phyloP scores from a whole-genome alignment of 1,284 basidiomycete species.

The Leucoagaricus sp. region DNA sequence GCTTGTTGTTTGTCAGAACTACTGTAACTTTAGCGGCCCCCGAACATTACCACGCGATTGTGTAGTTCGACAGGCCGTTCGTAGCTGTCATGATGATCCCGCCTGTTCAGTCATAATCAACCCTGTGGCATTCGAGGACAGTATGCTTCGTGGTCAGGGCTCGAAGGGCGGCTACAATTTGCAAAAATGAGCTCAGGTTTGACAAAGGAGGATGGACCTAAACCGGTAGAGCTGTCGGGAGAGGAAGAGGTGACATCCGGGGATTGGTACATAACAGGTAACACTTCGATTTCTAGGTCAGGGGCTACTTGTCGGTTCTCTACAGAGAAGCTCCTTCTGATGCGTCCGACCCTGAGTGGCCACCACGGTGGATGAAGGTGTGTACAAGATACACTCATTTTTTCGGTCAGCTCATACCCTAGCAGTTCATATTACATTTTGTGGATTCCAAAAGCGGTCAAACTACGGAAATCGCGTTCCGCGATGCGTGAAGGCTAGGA shows the following conservation, averaged over 20 bases:
- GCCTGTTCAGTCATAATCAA: too few relatives aligned
- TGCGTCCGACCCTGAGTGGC: constrained; percentile 61
- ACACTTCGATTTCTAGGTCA: constrained; percentile 54
- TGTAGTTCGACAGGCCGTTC: too few relatives aligned
- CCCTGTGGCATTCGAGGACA: too few relatives aligned
- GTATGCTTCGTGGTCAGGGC: too few relatives aligned
- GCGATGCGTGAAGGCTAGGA: constrained; percentile 72
- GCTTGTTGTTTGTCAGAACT: too few relatives aligned
- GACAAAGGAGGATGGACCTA: too few relatives aligned
- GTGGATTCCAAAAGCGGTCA: constrained; percentile 30
- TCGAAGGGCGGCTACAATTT: too few relatives aligned
- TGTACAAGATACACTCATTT: neutral
- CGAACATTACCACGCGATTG: too few relatives aligned
- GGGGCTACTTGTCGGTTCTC: constrained; percentile 61
- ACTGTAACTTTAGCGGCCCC: too few relatives aligned
- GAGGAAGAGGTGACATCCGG: neutral
- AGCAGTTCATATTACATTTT: constrained; percentile 67
- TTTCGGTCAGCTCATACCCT: neutral
- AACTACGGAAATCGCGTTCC: constrained; percentile 57
- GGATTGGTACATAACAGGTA: neutral
- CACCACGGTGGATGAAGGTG: constrained; percentile 78
- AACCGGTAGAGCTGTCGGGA: neutral
- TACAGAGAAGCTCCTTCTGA: constrained; percentile 59
- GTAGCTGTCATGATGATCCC: too few relatives aligned
- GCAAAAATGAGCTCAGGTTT: neutral